Evolutionary conservation across 208 protist species (phyloP).

Genomic region (Wallacemonas sp.): DNA sequence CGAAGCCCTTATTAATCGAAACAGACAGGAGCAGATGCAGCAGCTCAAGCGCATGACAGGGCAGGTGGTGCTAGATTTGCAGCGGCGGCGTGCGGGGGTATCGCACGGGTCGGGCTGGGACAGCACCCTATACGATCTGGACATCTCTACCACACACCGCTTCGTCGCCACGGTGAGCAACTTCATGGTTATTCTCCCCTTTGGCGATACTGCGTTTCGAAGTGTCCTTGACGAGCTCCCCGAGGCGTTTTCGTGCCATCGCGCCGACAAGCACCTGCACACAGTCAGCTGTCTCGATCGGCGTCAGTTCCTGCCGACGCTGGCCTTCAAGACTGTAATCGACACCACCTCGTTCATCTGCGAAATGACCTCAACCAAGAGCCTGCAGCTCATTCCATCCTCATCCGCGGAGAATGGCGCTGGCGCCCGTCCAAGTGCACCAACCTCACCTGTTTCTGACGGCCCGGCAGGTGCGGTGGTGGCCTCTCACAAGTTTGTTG

Average conservation of each 20-base stretch:
- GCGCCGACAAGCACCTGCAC: slow-evolving; percentile 44
- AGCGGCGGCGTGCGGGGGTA: slow-evolving; percentile 23
- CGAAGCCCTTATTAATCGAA: slow-evolving; percentile 38
- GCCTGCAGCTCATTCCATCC: slow-evolving; percentile 1
- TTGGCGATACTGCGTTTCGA: slow-evolving; percentile 79
- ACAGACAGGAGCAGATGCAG: slow-evolving; percentile 37
- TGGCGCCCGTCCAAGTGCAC: not conserved
- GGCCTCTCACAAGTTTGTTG: slow-evolving; percentile 31
- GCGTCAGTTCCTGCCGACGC: slow-evolving; percentile 66
- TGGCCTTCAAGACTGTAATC: slow-evolving; percentile 74
- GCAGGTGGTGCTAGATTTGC: slow-evolving; percentile 41
- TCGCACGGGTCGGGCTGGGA: slow-evolving; percentile 14
- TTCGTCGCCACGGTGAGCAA: slow-evolving; percentile 60
- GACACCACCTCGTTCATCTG: slow-evolving; percentile 59
- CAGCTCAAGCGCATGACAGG: slow-evolving; percentile 50
- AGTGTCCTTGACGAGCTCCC: slow-evolving; percentile 65
- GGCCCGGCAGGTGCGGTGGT: slow-evolving; percentile 5
- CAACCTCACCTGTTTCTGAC: not conserved
- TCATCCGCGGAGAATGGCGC: not conserved
- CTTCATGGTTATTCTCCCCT: slow-evolving; percentile 80
- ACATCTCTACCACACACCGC: slow-evolving; percentile 29
- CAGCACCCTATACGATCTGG: slow-evolving; percentile 12
- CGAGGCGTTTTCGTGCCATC: slow-evolving; percentile 47
- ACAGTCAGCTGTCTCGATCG: slow-evolving; percentile 52
- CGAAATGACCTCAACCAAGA: slow-evolving; percentile 28